These are phyloP conservation scores for Geotrichum klebahnii DNA, from an alignment of 1,139 yeast species.

Conservation along the genomic window DNA sequence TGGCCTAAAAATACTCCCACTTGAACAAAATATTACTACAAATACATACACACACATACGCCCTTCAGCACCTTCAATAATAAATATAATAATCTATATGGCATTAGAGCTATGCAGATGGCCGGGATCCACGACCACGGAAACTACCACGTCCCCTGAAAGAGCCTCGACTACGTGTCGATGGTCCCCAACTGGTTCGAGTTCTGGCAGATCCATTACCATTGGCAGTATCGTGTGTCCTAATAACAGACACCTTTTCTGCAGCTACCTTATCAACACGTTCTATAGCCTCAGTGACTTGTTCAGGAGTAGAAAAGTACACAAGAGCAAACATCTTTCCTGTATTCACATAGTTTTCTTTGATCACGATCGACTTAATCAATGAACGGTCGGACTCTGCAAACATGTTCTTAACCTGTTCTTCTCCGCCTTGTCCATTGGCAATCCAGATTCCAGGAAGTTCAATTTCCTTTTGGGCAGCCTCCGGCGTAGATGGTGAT, in stretches of 20 bases:
- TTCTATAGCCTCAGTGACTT: slow-evolving; percentile 38
- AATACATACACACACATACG: no score
- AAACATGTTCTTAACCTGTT: slow-evolving; percentile 36
- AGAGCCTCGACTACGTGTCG: slow-evolving; percentile 11
- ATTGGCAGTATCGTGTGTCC: slow-evolving; percentile 8
- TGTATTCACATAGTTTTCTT: slow-evolving; percentile 30
- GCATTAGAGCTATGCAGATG: slow-evolving; percentile 11
- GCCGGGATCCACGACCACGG: slow-evolving; percentile 7
- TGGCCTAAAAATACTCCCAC: neutral
- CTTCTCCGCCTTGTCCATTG: slow-evolving; percentile 38
- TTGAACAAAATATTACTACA: neutral
- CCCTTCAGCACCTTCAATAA: no score
- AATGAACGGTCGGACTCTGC: slow-evolving; percentile 35
- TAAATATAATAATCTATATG: no score
- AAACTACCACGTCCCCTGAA: slow-evolving; percentile 10
- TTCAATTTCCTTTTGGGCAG: slow-evolving; percentile 12
- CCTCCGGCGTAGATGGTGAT: neutral
- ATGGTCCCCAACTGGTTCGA: slow-evolving; percentile 6
- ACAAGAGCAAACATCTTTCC: slow-evolving; percentile 40
- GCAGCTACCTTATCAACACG: slow-evolving; percentile 34
- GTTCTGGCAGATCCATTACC: slow-evolving; percentile 4
- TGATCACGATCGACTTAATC: slow-evolving; percentile 36
- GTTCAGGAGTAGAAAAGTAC: slow-evolving; percentile 38
- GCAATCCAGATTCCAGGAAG: slow-evolving; percentile 42
- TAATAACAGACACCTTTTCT: slow-evolving; percentile 20